These are phyloP conservation scores for Spirogloea muscicola DNA, from an alignment of 139 green algal species.

Conservation along the genomic window DNA sequence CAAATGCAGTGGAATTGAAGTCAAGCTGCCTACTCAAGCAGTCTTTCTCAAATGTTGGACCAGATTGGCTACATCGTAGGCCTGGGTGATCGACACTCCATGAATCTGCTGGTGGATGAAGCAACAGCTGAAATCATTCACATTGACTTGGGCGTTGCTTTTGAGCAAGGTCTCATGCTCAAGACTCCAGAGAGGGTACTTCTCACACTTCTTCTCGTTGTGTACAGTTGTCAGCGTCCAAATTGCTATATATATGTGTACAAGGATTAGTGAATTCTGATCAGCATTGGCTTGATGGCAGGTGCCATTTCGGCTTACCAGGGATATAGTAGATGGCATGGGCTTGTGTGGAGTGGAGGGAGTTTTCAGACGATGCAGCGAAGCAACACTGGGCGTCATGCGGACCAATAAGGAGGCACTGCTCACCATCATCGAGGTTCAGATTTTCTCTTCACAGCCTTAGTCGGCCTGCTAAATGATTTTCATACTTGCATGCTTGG, in stretches of 20 bases:
- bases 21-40: too few species aligned
- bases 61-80: slow-evolving; percentile 82
- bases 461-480: too few species aligned
- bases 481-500: too few species aligned
- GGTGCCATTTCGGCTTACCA: slow-evolving; percentile 91
- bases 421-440: slow-evolving; percentile 56
- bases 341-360: slow-evolving; percentile 82
- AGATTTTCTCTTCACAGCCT: too few species aligned
- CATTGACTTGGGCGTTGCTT: slow-evolving; percentile 97
- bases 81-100: slow-evolving; percentile 81
- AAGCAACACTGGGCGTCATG: slow-evolving; percentile 74
- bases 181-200: slow-evolving; percentile 77
- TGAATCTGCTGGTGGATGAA: slow-evolving; percentile 89
- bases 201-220: background rate
- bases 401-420: slow-evolving; percentile 35
- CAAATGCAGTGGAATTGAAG: too few species aligned
- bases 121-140: slow-evolving; percentile 84
- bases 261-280: too few species aligned
- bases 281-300: slow-evolving; percentile 10
- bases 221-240: background rate
- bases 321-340: slow-evolving; percentile 92
- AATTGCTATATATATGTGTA: too few species aligned
- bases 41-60: too few species aligned
- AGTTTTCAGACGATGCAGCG: slow-evolving; percentile 82
- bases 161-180: slow-evolving; percentile 84